Evolutionary conservation across 2,329 filamentous ascomycete genomes (phyloP).

Genomic region (Phoma sp.): DNA sequence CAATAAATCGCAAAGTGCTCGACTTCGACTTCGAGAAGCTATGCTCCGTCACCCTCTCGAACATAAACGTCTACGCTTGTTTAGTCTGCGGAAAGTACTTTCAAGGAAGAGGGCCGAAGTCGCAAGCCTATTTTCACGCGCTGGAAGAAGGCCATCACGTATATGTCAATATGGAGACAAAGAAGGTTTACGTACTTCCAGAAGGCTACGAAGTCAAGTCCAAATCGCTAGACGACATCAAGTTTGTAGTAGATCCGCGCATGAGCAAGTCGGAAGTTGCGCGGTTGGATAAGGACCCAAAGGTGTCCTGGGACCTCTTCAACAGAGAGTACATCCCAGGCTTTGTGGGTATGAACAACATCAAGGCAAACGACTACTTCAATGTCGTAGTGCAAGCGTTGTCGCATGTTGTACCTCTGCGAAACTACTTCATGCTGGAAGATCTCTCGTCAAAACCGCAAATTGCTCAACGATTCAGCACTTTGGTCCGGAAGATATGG

Average conservation of each 20-base stretch:
- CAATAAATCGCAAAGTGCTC: conserved; percentile 88
- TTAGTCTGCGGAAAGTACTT: conserved; percentile 98
- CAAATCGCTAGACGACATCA: conserved; percentile 96
- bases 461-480: conserved; percentile 85
- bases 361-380: conserved; percentile 98
- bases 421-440: conserved; percentile 91
- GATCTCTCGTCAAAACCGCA: conserved; percentile 78
- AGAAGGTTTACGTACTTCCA: conserved; percentile 88
- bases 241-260: conserved; percentile 92
- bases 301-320: conserved; percentile 75
- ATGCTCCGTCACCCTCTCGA: conserved; percentile 93
- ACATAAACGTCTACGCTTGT: conserved; percentile 98
- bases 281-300: conserved; percentile 73
- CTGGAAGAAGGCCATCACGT: conserved; percentile 96
- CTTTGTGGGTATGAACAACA: conserved; percentile 99
- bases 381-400: conserved; percentile 94
- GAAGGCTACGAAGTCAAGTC: conserved; percentile 97
- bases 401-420: conserved; percentile 85
- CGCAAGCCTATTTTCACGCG: conserved; percentile 96
- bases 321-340: conserved; percentile 90
- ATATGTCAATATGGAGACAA: conserved; percentile 95
- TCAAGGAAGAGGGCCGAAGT: conserved; percentile 90
- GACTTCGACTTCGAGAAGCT: conserved; percentile 99
- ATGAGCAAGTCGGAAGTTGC: conserved; percentile 83
- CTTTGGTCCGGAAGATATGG: conserved; percentile 95